Evolutionary conservation across 805 yeast genomes (phyloP), one percentile per base, ranked within the genome.

Genomic region (Candida quercuum): DNA sequence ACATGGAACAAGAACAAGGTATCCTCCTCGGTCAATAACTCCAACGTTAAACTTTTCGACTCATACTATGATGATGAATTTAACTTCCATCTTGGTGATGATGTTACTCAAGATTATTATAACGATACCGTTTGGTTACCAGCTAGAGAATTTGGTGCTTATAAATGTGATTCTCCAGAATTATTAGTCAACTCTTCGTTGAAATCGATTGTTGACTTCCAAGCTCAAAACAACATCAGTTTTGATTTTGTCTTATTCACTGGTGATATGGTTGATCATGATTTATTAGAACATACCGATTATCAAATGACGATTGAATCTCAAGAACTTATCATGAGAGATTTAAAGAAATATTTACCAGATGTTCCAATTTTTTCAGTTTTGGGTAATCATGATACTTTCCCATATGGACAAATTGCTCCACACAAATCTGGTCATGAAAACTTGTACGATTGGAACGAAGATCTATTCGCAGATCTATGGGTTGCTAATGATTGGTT

Each of bases 181-280:
- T 55, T 74, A 14, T 60, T 81, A 46, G 62, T 81, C 48, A 80
- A 79, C 54, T 72, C 73, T 45, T 71, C 84, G 10, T 59, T 81
- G 53, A 62, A 64, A 35, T 60, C 72, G 19, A 63, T 74, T 35
- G 55, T 45, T 6, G 57, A 64, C 15, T 58, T 59, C 42, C 60
- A 64, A 38, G 38, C 56, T 25, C 40, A 55, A 13, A 47, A 56
- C 10, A 51, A 61, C 28, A 43, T 67, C 26, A 48, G 63, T 8
- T 80, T 71, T 48, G 81, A 78, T 36, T 81, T 81, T 51, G 69
- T 81, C 3, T 57, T 81, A 27, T 81, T 81, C 65, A 81, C 87
- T 5, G 88, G 88, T 39, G 89, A 81, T 51, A 65, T 80, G 53
- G 81, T 81, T 37, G 87, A 81, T 54, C 89, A 81, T 51, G 79